Evolutionary conservation across 2,329 filamentous ascomycete genomes (phyloP), one percentile per base, ranked within the genome.

Genomic region (Lasiodiplodia theobromae): DNA sequence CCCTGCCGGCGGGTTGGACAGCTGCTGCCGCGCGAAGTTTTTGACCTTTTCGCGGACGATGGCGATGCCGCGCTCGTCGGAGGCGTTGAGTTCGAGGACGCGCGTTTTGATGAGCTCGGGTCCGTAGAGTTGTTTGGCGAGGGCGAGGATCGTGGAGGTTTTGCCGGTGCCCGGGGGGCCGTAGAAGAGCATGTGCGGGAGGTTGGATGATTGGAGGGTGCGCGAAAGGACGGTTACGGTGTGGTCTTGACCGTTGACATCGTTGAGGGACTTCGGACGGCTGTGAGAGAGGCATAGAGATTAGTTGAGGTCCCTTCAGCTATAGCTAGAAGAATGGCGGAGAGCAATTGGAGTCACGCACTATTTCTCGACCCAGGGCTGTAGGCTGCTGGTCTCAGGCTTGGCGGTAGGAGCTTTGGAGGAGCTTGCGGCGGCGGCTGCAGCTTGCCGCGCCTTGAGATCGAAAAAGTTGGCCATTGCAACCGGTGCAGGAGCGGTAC

Each of bases 331-430:
- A 10, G 53, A 18, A 44, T 8, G n/a, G 28, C 7, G 51, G 8
- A 21, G 18, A 12, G 23, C 14, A 25, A 23, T 11, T 31, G 49
- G 58, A 23, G 25, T 44, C 34, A 71, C 78, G 68, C 85, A 97
- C 95, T 97, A 98, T 92, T 98, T 98, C 84, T 98, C 96, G 66
- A 98, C 95, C 96, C 96, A 99, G 75, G 96, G 96, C 77, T 97
- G 95, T 73, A 90, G 85, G 76, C 87, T 87, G 73, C 86, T 86
- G 37, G 84, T 84, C 69, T 92, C 88, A 77, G 88, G 91, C 76
- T 85, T 86, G 69, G 83, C 81, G 38, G 83, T 86, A 72, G 89
- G 86, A 67, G 85, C 80, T 80, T 95, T 97, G 66, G 86, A 86
- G 64, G 86, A 86, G 79, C 88, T 91, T 51, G 88, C 84, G 1